Evolutionary conservation across 257 asterid species (phyloP), one percentile per base, ranked within the genome.

Genomic region (Handroanthus guayacan): DNA sequence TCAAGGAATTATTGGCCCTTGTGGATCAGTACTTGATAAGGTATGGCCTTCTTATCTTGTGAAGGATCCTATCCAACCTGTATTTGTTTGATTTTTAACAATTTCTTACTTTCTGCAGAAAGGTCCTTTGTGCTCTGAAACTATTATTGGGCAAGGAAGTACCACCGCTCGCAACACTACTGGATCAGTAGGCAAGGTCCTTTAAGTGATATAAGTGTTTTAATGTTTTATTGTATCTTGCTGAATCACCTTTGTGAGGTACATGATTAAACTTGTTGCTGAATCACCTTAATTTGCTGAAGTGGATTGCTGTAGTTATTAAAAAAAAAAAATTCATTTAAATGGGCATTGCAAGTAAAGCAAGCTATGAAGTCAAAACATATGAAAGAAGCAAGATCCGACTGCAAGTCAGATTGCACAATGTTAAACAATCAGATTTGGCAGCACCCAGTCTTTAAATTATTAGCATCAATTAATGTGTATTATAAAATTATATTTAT

Each of bases 21-120:
- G 97, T 87, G 97, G 98, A 78, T 95, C 98, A n/a, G n/a, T n/a
- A 41, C 97, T 95, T 77, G 99, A 91, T 64, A 95, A 91, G 98
- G 99, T 95, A 80, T 58, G 68, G 52, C 64, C 43, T 52, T 60
- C 41, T 69, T 76, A 73, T 67, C 79, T 73, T 47, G 62, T 81
- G 75, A 82, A 69, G 78, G 63, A 44, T 72, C 41, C 45, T 41
- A 13, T 74, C 51, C 48, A 54, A 25, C 67, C 71, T 77, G 37
- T 67, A 18, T 71, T 51, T 43, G 71, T 71, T 76, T 58, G 75
- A 52, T 72, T 75, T 75, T 73, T 63, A n/a, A 83, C 74, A 55
- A 74, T 79, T 57, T 75, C 34, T 79, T 62, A 72, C 63, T 62
- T 79, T 86, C 56, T 90, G 89, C 97, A 95, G 98, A 93, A 95